Percentiles rank a stretch among this genome's conserved stretches.
Conservation (phyloP, 2,329 filamentous ascomycete species). For the Aspergillus ochraceus region DNA sequence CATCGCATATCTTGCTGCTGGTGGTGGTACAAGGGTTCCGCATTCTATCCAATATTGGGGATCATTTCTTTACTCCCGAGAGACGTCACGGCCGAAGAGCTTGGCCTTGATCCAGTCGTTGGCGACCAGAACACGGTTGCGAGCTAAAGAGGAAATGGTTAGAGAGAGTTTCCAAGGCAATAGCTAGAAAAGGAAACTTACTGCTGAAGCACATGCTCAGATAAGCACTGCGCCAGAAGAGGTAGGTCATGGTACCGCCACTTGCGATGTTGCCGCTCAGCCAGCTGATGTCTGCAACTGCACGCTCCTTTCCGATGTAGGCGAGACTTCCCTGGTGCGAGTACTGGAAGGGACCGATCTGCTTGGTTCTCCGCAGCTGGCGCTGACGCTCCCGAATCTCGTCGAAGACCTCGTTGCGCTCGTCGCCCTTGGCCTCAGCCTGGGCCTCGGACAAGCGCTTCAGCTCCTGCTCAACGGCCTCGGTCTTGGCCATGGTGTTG, state of each 20-base stretch:
- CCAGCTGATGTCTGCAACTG: constrained; percentile 96
- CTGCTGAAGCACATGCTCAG: constrained; percentile 99
- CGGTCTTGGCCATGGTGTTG: constrained; percentile 98
- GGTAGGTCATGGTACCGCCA: constrained; percentile 89
- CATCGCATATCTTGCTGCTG: constrained; percentile 15
- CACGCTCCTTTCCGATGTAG: constrained; percentile 97
- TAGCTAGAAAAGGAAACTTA: constrained; percentile 55
- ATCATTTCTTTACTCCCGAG: constrained; percentile 42
- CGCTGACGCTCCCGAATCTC: constrained; percentile 87
- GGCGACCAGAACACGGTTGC: constrained; percentile 89
- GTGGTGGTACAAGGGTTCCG: constrained; percentile 15
- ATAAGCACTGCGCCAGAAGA: constrained; percentile 98
- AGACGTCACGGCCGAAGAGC: constrained; percentile 90
- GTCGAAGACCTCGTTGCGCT: constrained; percentile 60
- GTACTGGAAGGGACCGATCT: constrained; percentile 97
- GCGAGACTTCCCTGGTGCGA: constrained; percentile 95
- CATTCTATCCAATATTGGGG: constrained; percentile 4
- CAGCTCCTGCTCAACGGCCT: constrained; percentile 75
- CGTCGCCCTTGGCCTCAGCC: constrained; percentile 66
- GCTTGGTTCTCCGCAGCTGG: constrained; percentile 83
- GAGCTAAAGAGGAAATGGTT: constrained; percentile 55
- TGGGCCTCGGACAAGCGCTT: constrained; percentile 64
- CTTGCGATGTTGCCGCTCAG: constrained; percentile 94
- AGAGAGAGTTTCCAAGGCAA: constrained; percentile 2
- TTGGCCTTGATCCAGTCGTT: constrained; percentile 98